Evolutionary conservation across 1,284 basidiomycete genomes (phyloP).

Genomic region (Phaffia rhodozyma): DNA sequence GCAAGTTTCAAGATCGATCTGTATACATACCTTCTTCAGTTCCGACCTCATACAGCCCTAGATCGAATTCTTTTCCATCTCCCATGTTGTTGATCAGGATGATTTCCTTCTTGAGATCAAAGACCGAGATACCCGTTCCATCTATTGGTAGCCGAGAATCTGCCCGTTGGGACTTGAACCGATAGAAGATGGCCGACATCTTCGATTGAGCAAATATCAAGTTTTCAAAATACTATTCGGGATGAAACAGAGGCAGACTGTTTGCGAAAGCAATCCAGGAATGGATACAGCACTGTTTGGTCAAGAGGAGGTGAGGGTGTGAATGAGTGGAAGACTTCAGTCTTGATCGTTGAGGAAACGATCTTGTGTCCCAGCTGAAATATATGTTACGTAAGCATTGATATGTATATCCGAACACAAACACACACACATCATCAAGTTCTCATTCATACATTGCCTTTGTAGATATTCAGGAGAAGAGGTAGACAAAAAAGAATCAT

Average conservation of each 20-base stretch:
- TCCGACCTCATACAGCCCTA: constrained; percentile 70
- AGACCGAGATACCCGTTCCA: constrained; percentile 95
- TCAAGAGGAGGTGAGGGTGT: too few relatives aligned
- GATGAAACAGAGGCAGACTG: too few relatives aligned
- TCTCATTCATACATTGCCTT: too few relatives aligned
- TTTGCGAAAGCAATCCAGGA: not conserved
- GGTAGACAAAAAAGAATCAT: too few relatives aligned
- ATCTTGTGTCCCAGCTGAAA: too few relatives aligned
- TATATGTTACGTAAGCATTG: too few relatives aligned
- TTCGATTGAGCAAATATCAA: constrained; percentile 5
- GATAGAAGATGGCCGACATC: constrained; percentile 97
- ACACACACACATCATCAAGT: too few relatives aligned
- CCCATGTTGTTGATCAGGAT: constrained; percentile 89
- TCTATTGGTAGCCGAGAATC: constrained; percentile 95
- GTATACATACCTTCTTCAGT: constrained; percentile 64
- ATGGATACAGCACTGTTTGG: not conserved
- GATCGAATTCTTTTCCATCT: constrained; percentile 95
- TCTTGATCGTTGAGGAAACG: too few relatives aligned
- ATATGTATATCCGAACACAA: too few relatives aligned
- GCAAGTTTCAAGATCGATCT: not conserved
- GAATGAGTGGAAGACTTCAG: too few relatives aligned
- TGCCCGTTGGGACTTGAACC: constrained; percentile 89
- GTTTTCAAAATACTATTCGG: not conserved
- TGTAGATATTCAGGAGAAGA: too few relatives aligned
- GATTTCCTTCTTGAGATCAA: constrained; percentile 97